Base-by-base conservation (phyloP, 2,329 filamentous ascomycete species). In the Dactylellina leptospora region DNA sequence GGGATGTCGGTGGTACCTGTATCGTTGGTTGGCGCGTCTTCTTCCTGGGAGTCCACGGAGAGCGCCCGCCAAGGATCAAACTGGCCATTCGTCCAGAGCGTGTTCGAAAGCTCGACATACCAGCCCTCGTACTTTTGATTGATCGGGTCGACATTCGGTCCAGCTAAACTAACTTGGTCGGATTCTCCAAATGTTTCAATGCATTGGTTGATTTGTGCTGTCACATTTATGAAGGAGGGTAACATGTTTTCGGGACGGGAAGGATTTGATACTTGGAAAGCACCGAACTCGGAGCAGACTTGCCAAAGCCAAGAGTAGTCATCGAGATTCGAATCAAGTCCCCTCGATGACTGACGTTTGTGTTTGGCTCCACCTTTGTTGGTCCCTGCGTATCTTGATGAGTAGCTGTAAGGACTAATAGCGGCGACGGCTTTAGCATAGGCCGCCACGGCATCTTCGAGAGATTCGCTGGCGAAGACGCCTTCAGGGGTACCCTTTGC, bases 61-160 rank as follows among this genome's bases (percentile, higher is more conserved):
- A 81, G 74, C 0, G 78, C 78, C 30, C 80, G 77, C 81, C 81
- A 82, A 9, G 80, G 80, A 48, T 82, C 81, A 63, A 79, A 80
- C 69, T 82, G 77, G 20, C 81, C 81, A 58, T 78, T 79, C 13
- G 77, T 78, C 80, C 80, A 82, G 76, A 81, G 81, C 0, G 78
- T 78, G 68, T 82, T 81, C 4, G 78, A 78, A 4, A 81, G 79
- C 11, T 80, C 78, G 44, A 81, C 78, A 58, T 77, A 73, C 80
- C 80, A 82, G 59, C 81, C 81, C 33, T 80, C 80, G 58, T 81
- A 80, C 45, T 78, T 68, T 30, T 74, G 62, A 74, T 81, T 81
- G 33, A 79, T 80, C 9, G 74, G 80, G 1, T 76, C 76, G 6
- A 80, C 79, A 40, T 81, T 77, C 20, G 81, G 76, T 1, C 77